phyloP scores from a whole-genome alignment of 1,139 yeast species.

The Taphrina confusa region DNA sequence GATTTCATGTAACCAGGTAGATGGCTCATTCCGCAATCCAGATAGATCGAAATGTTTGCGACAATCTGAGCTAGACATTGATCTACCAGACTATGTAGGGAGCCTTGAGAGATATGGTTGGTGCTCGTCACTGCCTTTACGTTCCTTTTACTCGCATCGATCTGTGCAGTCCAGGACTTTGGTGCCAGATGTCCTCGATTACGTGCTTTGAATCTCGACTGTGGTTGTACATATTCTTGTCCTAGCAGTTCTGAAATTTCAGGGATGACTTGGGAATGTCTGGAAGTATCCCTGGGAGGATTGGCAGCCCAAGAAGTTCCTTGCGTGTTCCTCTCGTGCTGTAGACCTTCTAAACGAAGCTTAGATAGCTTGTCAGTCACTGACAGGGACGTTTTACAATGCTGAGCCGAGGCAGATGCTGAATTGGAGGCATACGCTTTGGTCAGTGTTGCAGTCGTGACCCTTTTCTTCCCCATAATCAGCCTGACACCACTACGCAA shows the following conservation, averaged over 20 bases:
- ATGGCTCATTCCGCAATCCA: slow-evolving; percentile 6
- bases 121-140: neutral
- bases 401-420: neutral
- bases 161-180: slow-evolving; percentile 1
- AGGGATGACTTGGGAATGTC: slow-evolving; percentile 3
- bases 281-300: neutral
- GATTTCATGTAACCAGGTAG: slow-evolving; percentile 4
- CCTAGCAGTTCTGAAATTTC: slow-evolving; percentile 11
- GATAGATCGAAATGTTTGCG: neutral
- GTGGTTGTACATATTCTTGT: slow-evolving; percentile 4
- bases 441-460: slow-evolving; percentile 8
- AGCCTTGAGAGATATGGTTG: neutral
- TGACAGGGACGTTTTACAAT: neutral
- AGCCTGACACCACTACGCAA: too few relatives aligned
- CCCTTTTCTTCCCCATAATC: slow-evolving; percentile 19
- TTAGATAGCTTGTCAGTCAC: slow-evolving; percentile 11
- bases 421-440: slow-evolving; percentile 5
- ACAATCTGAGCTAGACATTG: neutral
- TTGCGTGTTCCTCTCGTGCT: slow-evolving; percentile 2
- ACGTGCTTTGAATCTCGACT: slow-evolving; percentile 5
- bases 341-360: slow-evolving; percentile 10
- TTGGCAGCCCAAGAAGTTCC: neutral
- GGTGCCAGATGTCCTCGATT: slow-evolving; percentile 22
- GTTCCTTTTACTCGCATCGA: too few relatives aligned
- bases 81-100: neutral